Conservation (phyloP, 768 basidiomycete species). For the Podaxis sp. region DNA sequence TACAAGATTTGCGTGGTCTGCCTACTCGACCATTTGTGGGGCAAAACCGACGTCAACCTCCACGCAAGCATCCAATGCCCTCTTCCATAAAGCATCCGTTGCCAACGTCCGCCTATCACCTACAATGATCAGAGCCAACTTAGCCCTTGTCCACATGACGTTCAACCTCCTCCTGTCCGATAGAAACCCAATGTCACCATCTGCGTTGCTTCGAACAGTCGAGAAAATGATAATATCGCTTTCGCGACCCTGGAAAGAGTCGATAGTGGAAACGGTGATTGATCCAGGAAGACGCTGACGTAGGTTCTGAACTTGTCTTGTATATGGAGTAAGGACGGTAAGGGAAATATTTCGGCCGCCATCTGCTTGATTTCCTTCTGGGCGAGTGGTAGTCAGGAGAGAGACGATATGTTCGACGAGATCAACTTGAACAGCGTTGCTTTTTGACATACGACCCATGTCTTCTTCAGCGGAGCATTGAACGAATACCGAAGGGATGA, state of each 20-base stretch:
- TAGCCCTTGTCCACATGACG: constrained; percentile 71
- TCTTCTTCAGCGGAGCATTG: constrained; percentile 59
- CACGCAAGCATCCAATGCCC: constrained; percentile 43
- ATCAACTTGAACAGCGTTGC: constrained; percentile 57
- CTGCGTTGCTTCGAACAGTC: constrained; percentile 58
- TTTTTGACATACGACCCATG: constrained; percentile 56
- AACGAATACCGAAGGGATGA: constrained; percentile 56
- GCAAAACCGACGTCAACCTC: constrained; percentile 22
- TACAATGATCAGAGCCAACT: constrained; percentile 56
- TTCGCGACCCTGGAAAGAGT: constrained; percentile 69
- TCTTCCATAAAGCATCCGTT: constrained; percentile 46
- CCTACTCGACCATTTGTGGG: background rate
- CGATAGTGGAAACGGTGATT: constrained; percentile 46
- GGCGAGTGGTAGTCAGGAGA: constrained; percentile 31
- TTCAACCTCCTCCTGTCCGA: constrained; percentile 60
- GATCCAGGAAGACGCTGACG: constrained; percentile 37
- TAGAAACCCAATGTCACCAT: constrained; percentile 63
- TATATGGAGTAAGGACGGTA: constrained; percentile 59
- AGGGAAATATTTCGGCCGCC: constrained; percentile 29
- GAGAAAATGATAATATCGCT: constrained; percentile 67
- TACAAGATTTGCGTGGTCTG: too few species aligned
- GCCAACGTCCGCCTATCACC: constrained; percentile 53
- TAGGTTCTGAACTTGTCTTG: constrained; percentile 51
- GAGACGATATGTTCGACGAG: constrained; percentile 46
- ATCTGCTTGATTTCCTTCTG: constrained; percentile 10